Evolutionary conservation across 2,329 filamentous ascomycete species (phyloP).

Genomic region (Colletotrichum siamense): DNA sequence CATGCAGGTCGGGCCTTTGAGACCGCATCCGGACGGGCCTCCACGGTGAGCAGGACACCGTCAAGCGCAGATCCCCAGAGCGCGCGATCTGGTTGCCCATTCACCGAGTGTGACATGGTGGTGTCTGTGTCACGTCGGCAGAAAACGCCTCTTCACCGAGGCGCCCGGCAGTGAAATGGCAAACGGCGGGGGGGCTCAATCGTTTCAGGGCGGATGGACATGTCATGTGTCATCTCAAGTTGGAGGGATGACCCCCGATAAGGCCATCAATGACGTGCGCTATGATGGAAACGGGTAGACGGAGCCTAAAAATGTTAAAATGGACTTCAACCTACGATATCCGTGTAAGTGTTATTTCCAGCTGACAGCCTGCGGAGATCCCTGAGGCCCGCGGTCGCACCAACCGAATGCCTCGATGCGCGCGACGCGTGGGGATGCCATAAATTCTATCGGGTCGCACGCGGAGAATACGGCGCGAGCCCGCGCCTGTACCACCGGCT

Average conservation of each 20-base stretch:
- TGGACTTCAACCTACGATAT: not conserved
- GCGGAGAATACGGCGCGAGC: not conserved
- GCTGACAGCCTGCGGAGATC: not conserved
- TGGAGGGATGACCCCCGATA: not conserved
- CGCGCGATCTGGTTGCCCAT: slow-evolving; percentile 10
- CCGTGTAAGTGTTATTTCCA: not conserved
- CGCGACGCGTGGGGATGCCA: not conserved
- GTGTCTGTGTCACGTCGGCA: not conserved
- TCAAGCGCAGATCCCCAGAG: not conserved
- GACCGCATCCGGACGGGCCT: not conserved
- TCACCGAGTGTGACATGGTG: not conserved
- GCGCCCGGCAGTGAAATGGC: not conserved
- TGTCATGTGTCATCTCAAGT: not conserved
- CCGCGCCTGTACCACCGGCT: not conserved
- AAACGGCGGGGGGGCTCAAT: not conserved
- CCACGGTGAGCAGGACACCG: not conserved
- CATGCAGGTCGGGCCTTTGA: slow-evolving; percentile 6
- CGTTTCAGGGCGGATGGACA: not conserved
- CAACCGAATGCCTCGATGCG: not conserved
- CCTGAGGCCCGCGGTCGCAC: not conserved
- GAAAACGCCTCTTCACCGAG: not conserved
- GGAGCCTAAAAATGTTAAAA: not conserved
- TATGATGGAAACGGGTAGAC: not conserved
- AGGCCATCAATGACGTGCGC: not conserved
- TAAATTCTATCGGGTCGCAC: not conserved